phyloP scores from a whole-genome alignment of 2,329 filamentous ascomycete genomes.

The Xylogone sp. region DNA sequence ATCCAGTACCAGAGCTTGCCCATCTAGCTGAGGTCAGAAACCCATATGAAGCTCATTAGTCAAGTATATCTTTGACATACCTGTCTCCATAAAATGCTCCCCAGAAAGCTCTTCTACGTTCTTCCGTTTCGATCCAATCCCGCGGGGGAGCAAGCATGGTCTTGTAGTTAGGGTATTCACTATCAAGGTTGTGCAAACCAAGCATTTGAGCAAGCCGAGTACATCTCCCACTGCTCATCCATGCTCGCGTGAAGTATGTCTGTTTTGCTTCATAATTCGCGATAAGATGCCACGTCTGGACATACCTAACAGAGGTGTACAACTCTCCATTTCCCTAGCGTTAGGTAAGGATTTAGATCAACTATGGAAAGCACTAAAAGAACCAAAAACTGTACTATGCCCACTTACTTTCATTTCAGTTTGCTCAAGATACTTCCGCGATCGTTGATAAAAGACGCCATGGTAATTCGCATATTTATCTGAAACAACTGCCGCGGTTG shows the following conservation, averaged over 20 bases:
- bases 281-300: conserved; percentile 75
- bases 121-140: conserved; percentile 79
- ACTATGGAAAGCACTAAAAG: too few relatives aligned
- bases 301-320: conserved; percentile 74
- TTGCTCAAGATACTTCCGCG: conserved; percentile 76
- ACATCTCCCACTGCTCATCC: conserved; percentile 72
- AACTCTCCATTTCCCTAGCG: conserved; percentile 67
- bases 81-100: conserved; percentile 71
- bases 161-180: conserved; percentile 60
- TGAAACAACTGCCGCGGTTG: conserved; percentile 67
- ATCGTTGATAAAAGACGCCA: conserved; percentile 75
- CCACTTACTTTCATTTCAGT: conserved; percentile 78
- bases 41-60: neutral
- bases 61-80: neutral
- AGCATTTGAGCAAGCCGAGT: conserved; percentile 76
- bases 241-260: conserved; percentile 82
- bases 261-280: conserved; percentile 77
- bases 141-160: conserved; percentile 69
- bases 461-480: conserved; percentile 70
- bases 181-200: conserved; percentile 76
- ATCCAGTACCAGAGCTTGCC: conserved; percentile 83
- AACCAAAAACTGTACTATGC: too few relatives aligned
- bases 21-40: conserved; percentile 47
- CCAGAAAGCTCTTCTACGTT: conserved; percentile 85
- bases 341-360: conserved; percentile 2